phyloP scores from a whole-genome alignment of 164 flowering plant species.

The Chimonanthus praecox region DNA sequence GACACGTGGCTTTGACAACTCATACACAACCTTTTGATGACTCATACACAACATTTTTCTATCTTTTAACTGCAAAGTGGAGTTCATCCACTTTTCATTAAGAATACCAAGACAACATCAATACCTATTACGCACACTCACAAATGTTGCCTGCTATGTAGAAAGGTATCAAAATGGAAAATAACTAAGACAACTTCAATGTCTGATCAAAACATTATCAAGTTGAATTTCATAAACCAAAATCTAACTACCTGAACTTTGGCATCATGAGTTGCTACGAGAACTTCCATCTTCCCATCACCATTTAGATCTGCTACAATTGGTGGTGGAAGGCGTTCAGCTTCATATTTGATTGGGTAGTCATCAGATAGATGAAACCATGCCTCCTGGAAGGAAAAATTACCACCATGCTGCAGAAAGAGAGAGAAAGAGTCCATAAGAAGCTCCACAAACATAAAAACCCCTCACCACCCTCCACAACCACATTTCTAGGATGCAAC shows the following conservation, averaged over 20 bases:
- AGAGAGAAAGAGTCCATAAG: too few species aligned
- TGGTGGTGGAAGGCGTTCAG: slow-evolving; percentile 94
- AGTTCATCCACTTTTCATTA: too few species aligned
- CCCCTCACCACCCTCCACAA: too few species aligned
- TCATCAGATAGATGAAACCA: slow-evolving; percentile 92
- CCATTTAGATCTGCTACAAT: slow-evolving; percentile 90
- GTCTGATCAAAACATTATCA: neutral
- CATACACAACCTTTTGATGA: too few species aligned
- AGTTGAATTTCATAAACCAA: neutral
- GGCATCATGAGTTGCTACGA: slow-evolving; percentile 94
- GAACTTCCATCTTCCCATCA: slow-evolving; percentile 84
- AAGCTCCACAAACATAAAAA: too few species aligned
- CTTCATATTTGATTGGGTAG: slow-evolving; percentile 88
- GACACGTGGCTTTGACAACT: too few species aligned
- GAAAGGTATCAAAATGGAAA: neutral
- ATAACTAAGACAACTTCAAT: neutral
- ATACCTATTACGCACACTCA: neutral
- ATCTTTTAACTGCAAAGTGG: neutral
- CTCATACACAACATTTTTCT: too few species aligned
- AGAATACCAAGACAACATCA: neutral
- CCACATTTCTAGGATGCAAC: too few species aligned
- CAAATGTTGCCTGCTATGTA: neutral
- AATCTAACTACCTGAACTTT: slow-evolving; percentile 67
- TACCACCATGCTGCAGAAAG: slow-evolving; percentile 74
- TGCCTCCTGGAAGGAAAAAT: slow-evolving; percentile 87